Evolutionary conservation across 1,284 basidiomycete genomes (phyloP), one percentile per base, ranked within the genome.

Genomic region (Boletellus deceptivus): DNA sequence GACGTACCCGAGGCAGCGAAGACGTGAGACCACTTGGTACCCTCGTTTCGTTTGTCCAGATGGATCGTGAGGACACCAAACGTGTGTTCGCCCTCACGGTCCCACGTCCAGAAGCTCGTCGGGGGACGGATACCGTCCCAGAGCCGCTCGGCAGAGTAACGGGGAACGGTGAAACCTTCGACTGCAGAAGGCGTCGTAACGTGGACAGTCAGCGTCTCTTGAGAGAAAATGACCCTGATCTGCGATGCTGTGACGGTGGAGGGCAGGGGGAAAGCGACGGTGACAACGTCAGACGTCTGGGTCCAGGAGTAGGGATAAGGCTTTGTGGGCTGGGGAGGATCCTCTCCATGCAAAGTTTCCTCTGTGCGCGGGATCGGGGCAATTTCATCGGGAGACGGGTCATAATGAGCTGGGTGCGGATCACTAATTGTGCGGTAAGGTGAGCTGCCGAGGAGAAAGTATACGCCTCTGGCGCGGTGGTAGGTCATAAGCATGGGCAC

Each of bases 261-360:
- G 0, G 91, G 91, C 3, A 98, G 76, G 2, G 90, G 82, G 60
- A 98, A 86, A 0, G 84, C 86, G 52, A 98, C 68, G 0, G 91
- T 93, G 36, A 98, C 73, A 0, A 87, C 83, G 63, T 93, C 90
- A 3, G 80, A 67, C 3, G 88, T 87, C 65, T 98, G 95, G 0
- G 84, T 91, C 95, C 95, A 98, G 0, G 90, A 89, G 69, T 93
- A 97, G 1, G 91, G 87, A 17, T 81, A 81, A 6, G 83, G 86
- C 55, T 75, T 80, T 7, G 62, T 55, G 27, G 59, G 57, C 53
- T 67, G 60, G 54, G 59, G 55, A 31, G 59, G 39, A 20, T 58
- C 53, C 43, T 64, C 64, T 17, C 59, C 59, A 57, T 81, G 79
- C 27, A 83, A 67, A 54, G 72, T 73, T 64, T 89, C 86, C 48